These are phyloP conservation scores for Ceratocystis papillata DNA, from an alignment of 2,329 filamentous ascomycete species.

Conservation along the genomic window DNA sequence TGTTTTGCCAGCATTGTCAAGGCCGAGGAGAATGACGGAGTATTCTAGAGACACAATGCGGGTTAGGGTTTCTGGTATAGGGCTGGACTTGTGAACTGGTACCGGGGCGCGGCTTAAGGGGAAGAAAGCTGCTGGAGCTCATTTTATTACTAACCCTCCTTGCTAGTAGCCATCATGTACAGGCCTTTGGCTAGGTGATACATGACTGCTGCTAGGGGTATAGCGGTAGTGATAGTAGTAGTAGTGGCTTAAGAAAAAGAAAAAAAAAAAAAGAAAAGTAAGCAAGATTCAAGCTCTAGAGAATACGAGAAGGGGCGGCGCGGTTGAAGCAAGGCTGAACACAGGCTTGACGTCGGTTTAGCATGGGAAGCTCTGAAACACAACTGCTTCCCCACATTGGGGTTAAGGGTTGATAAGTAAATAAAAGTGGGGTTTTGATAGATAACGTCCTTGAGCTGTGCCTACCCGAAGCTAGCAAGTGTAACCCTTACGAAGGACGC, in stretches of 20 bases:
- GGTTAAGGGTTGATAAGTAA: neutral
- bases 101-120: neutral
- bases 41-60: slow-evolving; percentile 53
- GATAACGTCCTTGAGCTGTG: neutral
- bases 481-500: neutral
- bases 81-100: no score
- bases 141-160: slow-evolving; percentile 58
- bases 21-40: slow-evolving; percentile 88
- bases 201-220: slow-evolving; percentile 42
- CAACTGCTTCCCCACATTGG: neutral
- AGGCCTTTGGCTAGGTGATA: slow-evolving; percentile 93
- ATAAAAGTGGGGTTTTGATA: neutral
- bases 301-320: neutral
- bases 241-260: neutral
- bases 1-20: slow-evolving; percentile 97
- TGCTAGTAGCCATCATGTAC: slow-evolving; percentile 90
- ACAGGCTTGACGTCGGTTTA: neutral
- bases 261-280: neutral
- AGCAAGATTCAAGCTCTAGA: neutral
- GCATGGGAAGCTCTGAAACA: neutral
- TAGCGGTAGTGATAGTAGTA: no score
- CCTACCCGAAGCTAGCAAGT: neutral
- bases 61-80: slow-evolving; percentile 19
- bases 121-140: neutral
- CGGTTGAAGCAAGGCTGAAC: neutral